These are phyloP conservation scores for Ligustrum vulgare DNA, from an alignment of 257 asterid genomes.

Conservation along the genomic window DNA sequence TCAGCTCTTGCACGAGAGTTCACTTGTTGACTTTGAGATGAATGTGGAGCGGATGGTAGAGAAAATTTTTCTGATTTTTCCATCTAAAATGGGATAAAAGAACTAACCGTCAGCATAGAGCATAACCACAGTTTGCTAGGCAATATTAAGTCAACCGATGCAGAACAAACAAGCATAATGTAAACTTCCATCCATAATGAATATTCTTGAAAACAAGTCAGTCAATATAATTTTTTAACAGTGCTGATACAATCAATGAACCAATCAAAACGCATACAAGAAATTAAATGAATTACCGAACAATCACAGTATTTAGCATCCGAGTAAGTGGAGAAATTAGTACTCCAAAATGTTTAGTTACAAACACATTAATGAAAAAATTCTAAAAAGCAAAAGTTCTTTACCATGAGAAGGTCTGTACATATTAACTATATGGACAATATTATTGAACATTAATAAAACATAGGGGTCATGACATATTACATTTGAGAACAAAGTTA, in stretches of 20 bases:
- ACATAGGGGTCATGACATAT: not conserved
- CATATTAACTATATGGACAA: not conserved
- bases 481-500: not conserved
- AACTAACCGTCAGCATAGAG: slow-evolving; percentile 10
- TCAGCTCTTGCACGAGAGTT: slow-evolving; percentile 52
- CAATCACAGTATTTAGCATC: not conserved
- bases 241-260: slow-evolving; percentile 15
- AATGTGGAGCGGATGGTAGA: slow-evolving; percentile 45
- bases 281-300: not conserved
- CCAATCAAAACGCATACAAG: slow-evolving; percentile 14
- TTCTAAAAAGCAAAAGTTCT: not conserved
- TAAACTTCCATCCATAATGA: not conserved
- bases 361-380: slow-evolving; percentile 5
- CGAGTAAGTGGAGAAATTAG: not conserved
- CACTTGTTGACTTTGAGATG: slow-evolving; percentile 49
- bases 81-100: slow-evolving; percentile 52
- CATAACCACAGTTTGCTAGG: slow-evolving; percentile 8
- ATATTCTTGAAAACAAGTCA: not conserved
- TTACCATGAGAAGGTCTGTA: not conserved
- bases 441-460: not conserved
- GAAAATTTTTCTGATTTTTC: slow-evolving; percentile 64
- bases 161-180: not conserved
- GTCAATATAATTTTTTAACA: slow-evolving; percentile 4
- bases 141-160: slow-evolving; percentile 3
- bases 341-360: not conserved